phyloP scores from a whole-genome alignment of 176 grass and related monocot species.

The Paspalum vaginatum region DNA sequence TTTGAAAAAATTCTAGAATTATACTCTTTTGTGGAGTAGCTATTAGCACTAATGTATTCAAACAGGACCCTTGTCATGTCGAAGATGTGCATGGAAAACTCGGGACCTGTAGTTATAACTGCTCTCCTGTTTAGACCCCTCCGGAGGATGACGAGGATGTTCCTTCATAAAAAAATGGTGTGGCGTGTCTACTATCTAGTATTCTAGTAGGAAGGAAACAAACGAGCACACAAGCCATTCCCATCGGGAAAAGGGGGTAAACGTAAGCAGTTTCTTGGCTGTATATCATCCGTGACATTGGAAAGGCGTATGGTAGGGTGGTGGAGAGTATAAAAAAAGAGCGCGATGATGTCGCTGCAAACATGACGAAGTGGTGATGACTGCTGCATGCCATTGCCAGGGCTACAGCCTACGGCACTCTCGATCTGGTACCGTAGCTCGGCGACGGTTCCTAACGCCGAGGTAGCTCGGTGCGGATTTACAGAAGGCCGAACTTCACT shows the following conservation, averaged over 20 bases:
- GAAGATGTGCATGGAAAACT: not conserved
- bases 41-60: too few species aligned
- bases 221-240: not conserved
- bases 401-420: not conserved
- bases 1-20: too few species aligned
- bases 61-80: too few species aligned
- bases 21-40: too few species aligned
- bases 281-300: conserved; percentile 13
- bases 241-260: not conserved
- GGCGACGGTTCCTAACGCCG: too few species aligned
- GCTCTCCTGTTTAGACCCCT: not conserved
- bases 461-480: too few species aligned
- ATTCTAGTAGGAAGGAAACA: not conserved
- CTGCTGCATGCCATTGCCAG: not conserved
- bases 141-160: not conserved
- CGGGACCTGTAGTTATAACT: conserved; percentile 16
- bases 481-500: too few species aligned
- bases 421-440: too few species aligned
- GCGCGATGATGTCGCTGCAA: not conserved
- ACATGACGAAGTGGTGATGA: conserved; percentile 9
- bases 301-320: not conserved
- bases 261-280: not conserved
- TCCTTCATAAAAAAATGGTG: not conserved
- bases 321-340: not conserved
- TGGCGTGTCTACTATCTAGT: not conserved